Base-by-base conservation (phyloP, 331 rosid species). In the Acacia pycnantha region DNA sequence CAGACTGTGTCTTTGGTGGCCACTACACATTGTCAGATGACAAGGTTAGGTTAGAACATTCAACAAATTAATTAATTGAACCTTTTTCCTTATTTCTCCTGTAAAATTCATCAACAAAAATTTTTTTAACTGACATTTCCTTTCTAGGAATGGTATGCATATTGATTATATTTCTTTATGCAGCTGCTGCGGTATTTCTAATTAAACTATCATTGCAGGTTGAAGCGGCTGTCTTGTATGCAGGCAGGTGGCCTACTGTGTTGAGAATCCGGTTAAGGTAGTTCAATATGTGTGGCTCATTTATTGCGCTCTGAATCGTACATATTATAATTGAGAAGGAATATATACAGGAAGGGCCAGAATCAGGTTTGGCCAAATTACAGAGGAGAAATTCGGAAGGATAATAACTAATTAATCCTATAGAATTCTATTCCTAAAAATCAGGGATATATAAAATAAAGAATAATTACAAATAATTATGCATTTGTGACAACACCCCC, bases 161-260 rank as follows among this genome's bases (percentile, higher is more conserved):
- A 66, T 71, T 24, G 72, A 73, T 53, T 58, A 24, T 56, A 48
- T 65, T 82, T 82, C 77, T 81, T 35, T 59, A 41, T 59, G 14
- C 3, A 44, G 80, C 70, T 81, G 73, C 76, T 65, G 82, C 79
- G 56, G 53, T 81, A 81, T 78, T 80, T 73, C 77, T 16, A 59
- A 75, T 83, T 64, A 59, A 74, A 67, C 83, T 82, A 73, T 68
- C 46, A 27, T 83, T 84, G 81, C 89, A 95, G 98, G 93, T 93
- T 88, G 97, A 95, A 90, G 97, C 97, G 73, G 98, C 99, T 73
- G 93, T 95, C 81, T 77, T 96, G 86, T 96, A 96, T 83, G 94
- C 98, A 40, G 98, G 99, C 72, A 68, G 62, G 85, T 92, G 92
- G 48, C 98, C 99, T 64, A 96, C 99, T 29, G 98, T 96, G 59